Evolutionary conservation across 305 asterid species (phyloP), one percentile per base, ranked within the genome.

Genomic region (Plantago rigida): DNA sequence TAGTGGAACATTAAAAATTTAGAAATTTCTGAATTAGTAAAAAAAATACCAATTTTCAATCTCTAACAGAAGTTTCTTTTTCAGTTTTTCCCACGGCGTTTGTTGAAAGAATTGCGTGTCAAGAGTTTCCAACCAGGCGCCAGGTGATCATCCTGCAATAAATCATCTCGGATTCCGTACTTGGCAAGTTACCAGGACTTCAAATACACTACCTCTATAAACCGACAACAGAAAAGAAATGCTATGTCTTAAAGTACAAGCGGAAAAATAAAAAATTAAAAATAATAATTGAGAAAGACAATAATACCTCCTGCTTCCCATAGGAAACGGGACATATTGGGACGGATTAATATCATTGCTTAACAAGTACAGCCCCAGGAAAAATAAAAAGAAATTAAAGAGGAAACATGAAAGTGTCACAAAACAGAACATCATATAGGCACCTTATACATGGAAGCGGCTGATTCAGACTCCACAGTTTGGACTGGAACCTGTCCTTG

Each of bases 401-500:
- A 48, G 46, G 17, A 26, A 48, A 41, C 56, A 13, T 50, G 60
- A 50, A 47, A 63, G 54, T 14, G 12, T 12, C 17, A 51, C 19
- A 22, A 51, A 47, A 68, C 24, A 26, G 59, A 71, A 44, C 31
- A 45, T 29, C 57, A 12, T 5, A 59, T 39, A 60, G 36, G 46
- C 84, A 93, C 99, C 99, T 93, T 93, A 62, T 84, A 79, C 78
- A 87, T 65, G 63, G 99, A 93, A 68, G 99, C 99, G 15, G 99
- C 96, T 51, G 99, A 93, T 84, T 93, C 99, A 64, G 99, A 93
- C 69, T 93, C 96, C 64, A 87, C 89, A 47, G 86, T 81, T 69
- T 89, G 96, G 66, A 74, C 81, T 24, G 99, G 95, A 73, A 86
- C 67, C 73, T 86, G 88, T 62, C 96, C 97, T 71, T 65, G 84